A percentile compares a stretch with the other conserved stretches of the same genome.
phyloP scores from a whole-genome alignment of 129 eudicot species.

The Pseudognaphalium luteoalbum region DNA sequence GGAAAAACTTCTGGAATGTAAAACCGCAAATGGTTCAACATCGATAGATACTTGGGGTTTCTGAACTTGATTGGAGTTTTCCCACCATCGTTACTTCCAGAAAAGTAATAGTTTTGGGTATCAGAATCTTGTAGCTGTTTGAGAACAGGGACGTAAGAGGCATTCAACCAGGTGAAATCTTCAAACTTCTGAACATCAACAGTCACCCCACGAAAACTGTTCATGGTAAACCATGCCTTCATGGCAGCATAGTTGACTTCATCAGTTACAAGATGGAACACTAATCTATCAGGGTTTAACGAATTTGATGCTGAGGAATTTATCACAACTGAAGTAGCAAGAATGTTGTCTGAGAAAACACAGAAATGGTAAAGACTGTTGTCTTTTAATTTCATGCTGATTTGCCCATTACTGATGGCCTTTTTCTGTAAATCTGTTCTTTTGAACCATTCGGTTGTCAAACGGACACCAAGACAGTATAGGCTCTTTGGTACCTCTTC shows the following conservation, averaged over 20 bases:
- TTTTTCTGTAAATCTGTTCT: slow-evolving; percentile 29
- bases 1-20: slow-evolving; percentile 65
- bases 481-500: slow-evolving; percentile 57
- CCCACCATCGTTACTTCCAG: slow-evolving; percentile 46
- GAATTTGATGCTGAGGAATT: slow-evolving; percentile 50
- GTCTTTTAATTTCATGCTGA: slow-evolving; percentile 37
- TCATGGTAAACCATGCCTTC: slow-evolving; percentile 57
- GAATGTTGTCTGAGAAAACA: slow-evolving; percentile 54
- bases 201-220: slow-evolving; percentile 42
- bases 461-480: slow-evolving; percentile 51
- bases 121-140: slow-evolving; percentile 52
- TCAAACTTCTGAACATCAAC: slow-evolving; percentile 56
- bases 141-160: slow-evolving; percentile 52
- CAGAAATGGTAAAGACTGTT: slow-evolving; percentile 56
- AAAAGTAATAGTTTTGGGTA: slow-evolving; percentile 50
- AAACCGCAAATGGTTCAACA: slow-evolving; percentile 59
- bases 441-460: slow-evolving; percentile 49
- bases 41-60: slow-evolving; percentile 57
- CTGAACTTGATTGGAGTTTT: slow-evolving; percentile 52
- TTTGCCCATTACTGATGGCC: not conserved
- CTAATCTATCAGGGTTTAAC: slow-evolving; percentile 39
- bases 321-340: slow-evolving; percentile 60
- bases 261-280: slow-evolving; percentile 60
- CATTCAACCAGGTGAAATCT: slow-evolving; percentile 51
- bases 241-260: slow-evolving; percentile 51